A percentile compares a stretch with the other conserved stretches of the same genome.
phyloP scores from a whole-genome alignment of 495 filamentous ascomycete genomes.

The Penicillium herquei region DNA sequence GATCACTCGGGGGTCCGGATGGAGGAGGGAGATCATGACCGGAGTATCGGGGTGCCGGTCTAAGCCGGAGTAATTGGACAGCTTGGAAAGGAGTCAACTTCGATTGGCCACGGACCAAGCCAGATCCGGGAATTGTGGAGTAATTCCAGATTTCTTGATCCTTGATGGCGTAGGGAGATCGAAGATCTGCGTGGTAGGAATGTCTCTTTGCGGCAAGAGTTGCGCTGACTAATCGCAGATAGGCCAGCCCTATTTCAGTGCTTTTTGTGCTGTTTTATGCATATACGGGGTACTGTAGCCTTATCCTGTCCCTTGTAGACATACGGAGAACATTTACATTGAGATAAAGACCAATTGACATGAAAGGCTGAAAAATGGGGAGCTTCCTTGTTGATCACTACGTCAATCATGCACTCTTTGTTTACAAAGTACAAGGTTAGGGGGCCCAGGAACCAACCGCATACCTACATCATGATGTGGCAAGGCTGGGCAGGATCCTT shows the following conservation, averaged over 20 bases:
- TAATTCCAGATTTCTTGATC: neutral
- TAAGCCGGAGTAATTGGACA: neutral
- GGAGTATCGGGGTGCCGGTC: neutral
- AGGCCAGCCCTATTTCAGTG: neutral
- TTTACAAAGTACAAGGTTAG: too few relatives aligned
- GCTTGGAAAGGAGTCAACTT: neutral
- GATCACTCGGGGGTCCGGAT: conserved; percentile 2
- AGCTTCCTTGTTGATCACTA: too few relatives aligned
- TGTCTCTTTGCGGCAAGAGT: neutral
- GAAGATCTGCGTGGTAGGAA: neutral
- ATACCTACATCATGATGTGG: too few relatives aligned
- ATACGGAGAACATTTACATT: too few relatives aligned
- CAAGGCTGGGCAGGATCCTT: too few relatives aligned
- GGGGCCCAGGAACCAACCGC: too few relatives aligned
- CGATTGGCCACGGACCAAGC: conserved; percentile 4
- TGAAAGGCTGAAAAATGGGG: too few relatives aligned
- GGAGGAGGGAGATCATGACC: conserved; percentile 4
- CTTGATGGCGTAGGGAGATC: neutral
- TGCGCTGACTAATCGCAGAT: conserved; percentile 1
- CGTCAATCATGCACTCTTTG: too few relatives aligned
- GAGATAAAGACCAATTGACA: too few relatives aligned
- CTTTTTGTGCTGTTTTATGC: too few relatives aligned
- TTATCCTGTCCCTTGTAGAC: too few relatives aligned
- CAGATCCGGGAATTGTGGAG: conserved; percentile 9
- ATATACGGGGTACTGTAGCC: too few relatives aligned